phyloP scores from a whole-genome alignment of 805 yeast species.

The Scheffersomyces spartinae region DNA sequence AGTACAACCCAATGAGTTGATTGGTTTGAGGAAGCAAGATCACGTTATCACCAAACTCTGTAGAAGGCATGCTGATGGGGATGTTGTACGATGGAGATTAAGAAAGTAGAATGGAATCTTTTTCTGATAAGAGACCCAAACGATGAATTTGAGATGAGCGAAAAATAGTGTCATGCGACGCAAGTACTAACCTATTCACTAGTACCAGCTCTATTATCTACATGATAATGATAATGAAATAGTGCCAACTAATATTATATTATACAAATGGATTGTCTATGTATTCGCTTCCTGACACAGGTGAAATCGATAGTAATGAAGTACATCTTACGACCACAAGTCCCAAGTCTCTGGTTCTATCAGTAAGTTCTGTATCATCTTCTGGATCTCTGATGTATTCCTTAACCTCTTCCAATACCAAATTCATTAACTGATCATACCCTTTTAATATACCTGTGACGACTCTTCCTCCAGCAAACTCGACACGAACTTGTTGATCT shows the following conservation, averaged over 20 bases:
- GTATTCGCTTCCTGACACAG: slow-evolving; percentile 57
- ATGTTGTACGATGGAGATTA: too few species aligned
- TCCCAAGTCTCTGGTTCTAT: slow-evolving; percentile 58
- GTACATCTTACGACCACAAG: slow-evolving; percentile 83
- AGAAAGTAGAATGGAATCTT: too few species aligned
- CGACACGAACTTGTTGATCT: slow-evolving; percentile 63
- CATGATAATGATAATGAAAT: too few species aligned
- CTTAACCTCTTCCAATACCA: slow-evolving; percentile 58
- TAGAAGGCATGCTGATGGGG: too few species aligned
- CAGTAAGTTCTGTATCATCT: slow-evolving; percentile 42
- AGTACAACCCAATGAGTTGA: slow-evolving; percentile 78
- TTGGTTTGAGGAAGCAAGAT: slow-evolving; percentile 74
- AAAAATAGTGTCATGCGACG: too few species aligned
- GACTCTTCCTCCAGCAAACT: slow-evolving; percentile 71
- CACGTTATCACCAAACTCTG: too few species aligned
- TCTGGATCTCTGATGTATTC: slow-evolving; percentile 53
- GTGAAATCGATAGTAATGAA: slow-evolving; percentile 59
- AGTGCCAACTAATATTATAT: too few species aligned
- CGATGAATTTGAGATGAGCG: too few species aligned
- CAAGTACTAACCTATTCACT: too few species aligned
- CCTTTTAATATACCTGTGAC: slow-evolving; percentile 78
- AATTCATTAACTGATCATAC: slow-evolving; percentile 68
- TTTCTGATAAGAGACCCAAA: too few species aligned
- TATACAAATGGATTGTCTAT: slow-evolving; percentile 65
- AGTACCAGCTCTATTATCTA: too few species aligned